Conservation (phyloP, 2,329 filamentous ascomycete genomes). For the Cladophialophora immunda region DNA sequence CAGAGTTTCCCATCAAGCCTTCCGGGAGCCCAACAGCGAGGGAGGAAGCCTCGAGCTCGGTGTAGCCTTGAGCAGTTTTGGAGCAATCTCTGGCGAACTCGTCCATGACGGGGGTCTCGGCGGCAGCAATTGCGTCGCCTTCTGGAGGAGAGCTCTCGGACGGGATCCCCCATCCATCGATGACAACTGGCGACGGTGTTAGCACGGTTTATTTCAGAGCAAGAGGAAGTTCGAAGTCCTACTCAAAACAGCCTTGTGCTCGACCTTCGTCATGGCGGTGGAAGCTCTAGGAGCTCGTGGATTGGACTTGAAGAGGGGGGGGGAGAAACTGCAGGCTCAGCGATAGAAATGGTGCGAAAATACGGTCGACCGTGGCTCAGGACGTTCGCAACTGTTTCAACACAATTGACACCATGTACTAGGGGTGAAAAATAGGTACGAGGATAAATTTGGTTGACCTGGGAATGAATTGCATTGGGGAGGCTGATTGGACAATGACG, state of each 20-base stretch:
- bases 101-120: slow-evolving; percentile 95
- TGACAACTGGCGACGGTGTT: slow-evolving; percentile 75
- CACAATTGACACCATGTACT: not conserved
- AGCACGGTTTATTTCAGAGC: slow-evolving; percentile 45
- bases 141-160: slow-evolving; percentile 80
- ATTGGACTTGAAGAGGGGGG: not conserved
- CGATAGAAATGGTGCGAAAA: not conserved
- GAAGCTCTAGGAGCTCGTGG: slow-evolving; percentile 4
- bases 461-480: not conserved
- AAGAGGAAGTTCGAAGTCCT: slow-evolving; percentile 47
- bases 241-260: slow-evolving; percentile 76
- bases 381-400: not conserved
- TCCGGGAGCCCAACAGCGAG: slow-evolving; percentile 95
- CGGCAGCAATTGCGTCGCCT: slow-evolving; percentile 94
- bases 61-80: slow-evolving; percentile 82
- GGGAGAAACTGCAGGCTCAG: not conserved
- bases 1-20: slow-evolving; percentile 98
- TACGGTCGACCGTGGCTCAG: not conserved
- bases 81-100: slow-evolving; percentile 73
- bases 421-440: not conserved
- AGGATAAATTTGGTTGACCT: slow-evolving; percentile 13
- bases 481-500: slow-evolving; percentile 4
- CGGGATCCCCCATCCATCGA: slow-evolving; percentile 97
- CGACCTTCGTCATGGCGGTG: slow-evolving; percentile 68
- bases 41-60: slow-evolving; percentile 93